A percentile compares a stretch with the other conserved stretches of the same genome.
Evolutionary conservation across 495 filamentous ascomycete species (phyloP).

Genomic region (Paragyromitra xinjiangensis): DNA sequence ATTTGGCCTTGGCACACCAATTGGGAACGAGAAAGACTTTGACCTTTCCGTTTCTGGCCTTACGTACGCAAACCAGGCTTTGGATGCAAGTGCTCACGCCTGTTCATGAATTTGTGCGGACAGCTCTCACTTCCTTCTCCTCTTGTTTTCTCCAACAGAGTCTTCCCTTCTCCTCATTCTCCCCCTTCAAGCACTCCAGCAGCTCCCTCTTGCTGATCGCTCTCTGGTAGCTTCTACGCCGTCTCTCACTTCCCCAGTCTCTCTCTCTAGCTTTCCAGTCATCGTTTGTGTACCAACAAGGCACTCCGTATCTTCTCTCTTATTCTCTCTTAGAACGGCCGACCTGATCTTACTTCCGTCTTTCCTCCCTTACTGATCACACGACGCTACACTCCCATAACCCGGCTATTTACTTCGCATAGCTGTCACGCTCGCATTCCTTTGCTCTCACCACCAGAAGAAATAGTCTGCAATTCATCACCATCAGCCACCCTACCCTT

Average conservation of each 20-base stretch:
- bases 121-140: constrained; percentile 18
- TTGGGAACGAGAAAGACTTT: neutral
- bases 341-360: neutral
- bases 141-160: neutral
- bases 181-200: constrained; percentile 15
- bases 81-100: constrained; percentile 24
- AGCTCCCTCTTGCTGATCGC: constrained; percentile 10
- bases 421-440: constrained; percentile 14
- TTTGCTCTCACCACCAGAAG: neutral
- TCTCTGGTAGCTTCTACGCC: constrained; percentile 19
- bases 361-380: constrained; percentile 10
- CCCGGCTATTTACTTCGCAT: constrained; percentile 18
- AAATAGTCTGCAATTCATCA: neutral
- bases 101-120: constrained; percentile 16
- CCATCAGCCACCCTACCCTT: neutral
- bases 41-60: constrained; percentile 27
- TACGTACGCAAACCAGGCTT: constrained; percentile 37
- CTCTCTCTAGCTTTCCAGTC: constrained; percentile 26
- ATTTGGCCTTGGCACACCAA: constrained; percentile 52
- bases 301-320: neutral
- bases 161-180: neutral
- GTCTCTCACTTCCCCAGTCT: constrained; percentile 5
- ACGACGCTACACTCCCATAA: neutral
- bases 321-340: neutral
- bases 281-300: constrained; percentile 14